Percentiles rank a stretch among this genome's conserved stretches.
Evolutionary conservation across 163 green algal genomes (phyloP).

Genomic region (Coccomyxa subellipsoidea): DNA sequence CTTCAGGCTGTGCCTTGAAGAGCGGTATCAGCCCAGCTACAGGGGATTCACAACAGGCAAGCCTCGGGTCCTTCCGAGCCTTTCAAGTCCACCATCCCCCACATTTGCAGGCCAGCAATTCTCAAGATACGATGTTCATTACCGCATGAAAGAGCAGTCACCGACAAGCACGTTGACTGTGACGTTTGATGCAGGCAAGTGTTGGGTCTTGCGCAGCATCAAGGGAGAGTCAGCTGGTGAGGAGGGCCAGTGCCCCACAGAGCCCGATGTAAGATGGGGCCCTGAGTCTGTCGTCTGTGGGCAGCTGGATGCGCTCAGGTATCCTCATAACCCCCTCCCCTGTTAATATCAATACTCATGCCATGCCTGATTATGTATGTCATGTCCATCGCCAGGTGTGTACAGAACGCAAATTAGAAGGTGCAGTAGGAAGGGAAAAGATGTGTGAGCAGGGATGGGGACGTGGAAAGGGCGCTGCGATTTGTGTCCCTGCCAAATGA

Average conservation of each 20-base stretch:
- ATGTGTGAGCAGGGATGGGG: neutral
- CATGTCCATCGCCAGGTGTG: neutral
- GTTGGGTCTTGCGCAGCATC: neutral
- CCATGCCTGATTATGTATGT: neutral
- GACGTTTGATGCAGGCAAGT: neutral
- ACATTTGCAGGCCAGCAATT: too few relatives aligned
- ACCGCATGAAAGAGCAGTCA: too few relatives aligned
- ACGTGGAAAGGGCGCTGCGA: neutral
- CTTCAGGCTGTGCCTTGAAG: neutral
- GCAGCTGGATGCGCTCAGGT: neutral
- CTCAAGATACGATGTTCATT: too few relatives aligned
- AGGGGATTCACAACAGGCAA: neutral
- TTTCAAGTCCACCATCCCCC: too few relatives aligned
- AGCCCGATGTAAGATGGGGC: neutral
- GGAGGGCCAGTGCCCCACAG: neutral
- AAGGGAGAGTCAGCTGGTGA: neutral
- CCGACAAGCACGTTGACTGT: too few relatives aligned
- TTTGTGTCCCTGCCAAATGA: neutral
- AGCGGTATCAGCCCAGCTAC: constrained; percentile 3
- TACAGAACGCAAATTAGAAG: neutral
- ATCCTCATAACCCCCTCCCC: too few relatives aligned
- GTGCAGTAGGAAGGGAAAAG: neutral
- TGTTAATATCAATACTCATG: too few relatives aligned
- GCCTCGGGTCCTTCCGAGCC: too few relatives aligned
- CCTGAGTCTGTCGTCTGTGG: neutral